Percentiles rank a stretch among this genome's conserved stretches.
phyloP scores from a whole-genome alignment of 768 basidiomycete species.

The Tulasnella sp. region DNA sequence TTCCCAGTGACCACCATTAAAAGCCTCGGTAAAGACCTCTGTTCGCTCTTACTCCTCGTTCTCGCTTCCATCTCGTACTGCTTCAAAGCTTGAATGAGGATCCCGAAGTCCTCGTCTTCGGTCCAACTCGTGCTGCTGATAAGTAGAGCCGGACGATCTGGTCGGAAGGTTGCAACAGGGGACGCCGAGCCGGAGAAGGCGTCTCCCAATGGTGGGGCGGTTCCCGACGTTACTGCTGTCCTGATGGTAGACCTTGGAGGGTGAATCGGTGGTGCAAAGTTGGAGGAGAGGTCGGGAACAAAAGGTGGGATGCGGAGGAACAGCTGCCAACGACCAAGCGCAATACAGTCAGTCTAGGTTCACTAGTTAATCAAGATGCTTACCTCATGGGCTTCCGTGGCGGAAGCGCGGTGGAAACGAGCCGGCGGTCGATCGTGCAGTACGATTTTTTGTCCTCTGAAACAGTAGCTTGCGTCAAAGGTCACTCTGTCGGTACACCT shows the following conservation, averaged over 20 bases:
- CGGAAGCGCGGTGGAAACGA: slow-evolving; percentile 61
- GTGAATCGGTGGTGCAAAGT: slow-evolving; percentile 43
- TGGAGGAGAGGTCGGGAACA: slow-evolving; percentile 21
- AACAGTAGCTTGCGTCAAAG: background rate
- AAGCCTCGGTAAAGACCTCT: slow-evolving; percentile 48
- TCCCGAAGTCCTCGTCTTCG: slow-evolving; percentile 85
- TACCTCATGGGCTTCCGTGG: slow-evolving; percentile 70
- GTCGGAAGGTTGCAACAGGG: slow-evolving; percentile 28
- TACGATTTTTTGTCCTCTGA: slow-evolving; percentile 66
- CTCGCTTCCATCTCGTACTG: slow-evolving; percentile 53
- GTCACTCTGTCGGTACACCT: background rate
- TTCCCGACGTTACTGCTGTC: slow-evolving; percentile 34
- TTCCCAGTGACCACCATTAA: slow-evolving; percentile 85
- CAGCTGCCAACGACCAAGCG: slow-evolving; percentile 27
- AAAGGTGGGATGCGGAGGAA: slow-evolving; percentile 31
- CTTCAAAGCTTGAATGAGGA: slow-evolving; percentile 65
- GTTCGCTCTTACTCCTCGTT: slow-evolving; percentile 18
- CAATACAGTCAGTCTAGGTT: background rate
- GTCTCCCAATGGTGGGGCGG: slow-evolving; percentile 18
- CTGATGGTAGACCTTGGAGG: slow-evolving; percentile 51
- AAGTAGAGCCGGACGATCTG: slow-evolving; percentile 71
- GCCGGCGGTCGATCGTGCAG: slow-evolving; percentile 85
- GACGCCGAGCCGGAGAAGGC: slow-evolving; percentile 13
- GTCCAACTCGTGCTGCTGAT: slow-evolving; percentile 97
- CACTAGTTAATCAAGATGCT: slow-evolving; percentile 12